Conservation (phyloP, 179 eudicot species). For the Gypsophila paniculata region DNA sequence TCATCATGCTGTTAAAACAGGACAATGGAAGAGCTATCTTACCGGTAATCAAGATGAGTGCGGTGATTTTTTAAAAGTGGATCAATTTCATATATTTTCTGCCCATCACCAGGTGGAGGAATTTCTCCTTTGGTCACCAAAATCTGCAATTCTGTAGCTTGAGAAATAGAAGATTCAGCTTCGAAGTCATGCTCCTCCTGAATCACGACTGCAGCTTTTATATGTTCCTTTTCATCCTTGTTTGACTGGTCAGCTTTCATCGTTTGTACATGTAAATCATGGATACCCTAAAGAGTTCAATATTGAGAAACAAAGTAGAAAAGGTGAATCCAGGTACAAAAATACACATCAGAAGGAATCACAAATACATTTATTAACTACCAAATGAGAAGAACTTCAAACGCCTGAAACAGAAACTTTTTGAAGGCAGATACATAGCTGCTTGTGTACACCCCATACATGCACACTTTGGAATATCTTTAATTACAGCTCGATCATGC, state of each 20-base stretch:
- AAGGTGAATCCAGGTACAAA: background rate
- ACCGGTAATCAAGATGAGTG: constrained; percentile 90
- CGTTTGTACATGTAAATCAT: constrained; percentile 32
- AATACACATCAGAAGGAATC: background rate
- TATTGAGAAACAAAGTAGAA: background rate
- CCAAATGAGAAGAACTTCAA: background rate
- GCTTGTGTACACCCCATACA: background rate
- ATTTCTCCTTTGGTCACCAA: constrained; percentile 39
- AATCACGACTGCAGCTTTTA: constrained; percentile 24
- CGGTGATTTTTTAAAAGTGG: constrained; percentile 52
- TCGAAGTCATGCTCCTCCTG: constrained; percentile 28
- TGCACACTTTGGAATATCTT: background rate
- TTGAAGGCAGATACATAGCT: background rate
- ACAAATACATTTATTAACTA: background rate
- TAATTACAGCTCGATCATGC: background rate
- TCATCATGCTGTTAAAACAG: background rate
- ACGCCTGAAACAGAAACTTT: background rate
- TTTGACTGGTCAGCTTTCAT: constrained; percentile 28
- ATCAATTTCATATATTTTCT: constrained; percentile 78
- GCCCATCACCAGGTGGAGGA: constrained; percentile 83
- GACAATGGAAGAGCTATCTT: constrained; percentile 25
- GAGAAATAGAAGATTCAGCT: constrained; percentile 25
- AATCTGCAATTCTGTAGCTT: constrained; percentile 30
- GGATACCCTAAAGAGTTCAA: constrained; percentile 37
- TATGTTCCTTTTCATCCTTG: constrained; percentile 22